Evolutionary conservation across 805 yeast genomes (phyloP), one percentile per base, ranked within the genome.

Genomic region (Maudiozyma serrabonitensis): DNA sequence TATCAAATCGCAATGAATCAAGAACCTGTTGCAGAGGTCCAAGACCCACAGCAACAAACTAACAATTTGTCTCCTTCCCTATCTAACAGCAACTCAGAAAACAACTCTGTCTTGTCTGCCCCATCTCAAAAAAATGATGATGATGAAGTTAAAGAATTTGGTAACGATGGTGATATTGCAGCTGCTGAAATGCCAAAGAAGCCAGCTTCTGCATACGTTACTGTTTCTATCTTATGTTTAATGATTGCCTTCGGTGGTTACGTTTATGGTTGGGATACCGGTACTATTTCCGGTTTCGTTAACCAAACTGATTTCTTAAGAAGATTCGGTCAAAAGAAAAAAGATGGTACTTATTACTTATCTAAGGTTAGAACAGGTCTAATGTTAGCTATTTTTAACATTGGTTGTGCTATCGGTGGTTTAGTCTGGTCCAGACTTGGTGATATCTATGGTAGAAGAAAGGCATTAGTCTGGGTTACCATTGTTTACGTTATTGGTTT

Each of bases 361-460:
- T 67, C 75, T 13, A 65, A 72, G 51, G 71, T 71, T 16, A 67
- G 79, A 58, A 70, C 73, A 19, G 82, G 82, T 45, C 66, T 43
- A 32, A 42, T 79, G 46, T 78, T 79, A 37, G 68, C 80, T 48
- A 72, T 79, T 54, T 83, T 82, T 73, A 81, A 81, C 69, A 71
- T 83, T 55, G 87, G 86, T 50, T 81, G 87, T 71, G 85, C 85
- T 46, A 63, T 81, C 52, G 88, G 88, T 62, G 84, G 85, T 61
- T 71, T 42, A 82, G 60, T 87, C 86, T 56, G 81, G 86, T 72
- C 85, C 84, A 75, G 59, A 56, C 75, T 43, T 32, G 87, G 77
- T 64, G 88, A 83, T 73, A 61, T 75, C 35, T 75, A 73, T 57
- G 89, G 89, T 58, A 76, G 89, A 71, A 78, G 82, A 66, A 58